Conservation (phyloP, 2,329 filamentous ascomycete species). For the Phialocephala subalpina region DNA sequence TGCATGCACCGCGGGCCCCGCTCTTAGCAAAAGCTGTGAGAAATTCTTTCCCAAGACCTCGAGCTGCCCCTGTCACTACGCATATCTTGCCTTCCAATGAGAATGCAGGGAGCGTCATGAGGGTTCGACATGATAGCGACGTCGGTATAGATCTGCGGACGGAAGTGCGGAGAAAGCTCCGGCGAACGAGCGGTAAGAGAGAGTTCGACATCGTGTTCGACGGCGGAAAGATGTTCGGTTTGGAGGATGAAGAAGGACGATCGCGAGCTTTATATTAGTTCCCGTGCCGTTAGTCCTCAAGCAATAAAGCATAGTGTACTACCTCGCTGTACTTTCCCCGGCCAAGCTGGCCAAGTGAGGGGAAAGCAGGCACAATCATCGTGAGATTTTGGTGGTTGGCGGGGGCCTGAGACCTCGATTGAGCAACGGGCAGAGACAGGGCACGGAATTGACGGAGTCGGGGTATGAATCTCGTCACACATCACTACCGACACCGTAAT, state of each 20-base stretch:
- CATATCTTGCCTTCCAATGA: slow-evolving; percentile 54
- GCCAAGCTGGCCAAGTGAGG: slow-evolving; percentile 16
- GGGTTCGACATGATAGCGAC: slow-evolving; percentile 18
- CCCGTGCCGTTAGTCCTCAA: slow-evolving; percentile 6
- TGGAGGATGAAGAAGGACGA: neutral
- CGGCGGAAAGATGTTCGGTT: neutral
- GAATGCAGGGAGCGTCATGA: slow-evolving; percentile 45
- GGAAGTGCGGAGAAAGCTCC: slow-evolving; percentile 7
- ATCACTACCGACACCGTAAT: too few relatives aligned
- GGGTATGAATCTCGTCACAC: too few relatives aligned
- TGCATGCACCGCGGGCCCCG: slow-evolving; percentile 37
- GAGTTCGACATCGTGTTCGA: slow-evolving; percentile 12
- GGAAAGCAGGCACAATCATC: slow-evolving; percentile 21
- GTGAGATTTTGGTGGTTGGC: slow-evolving; percentile 19
- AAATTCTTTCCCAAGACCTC: slow-evolving; percentile 59
- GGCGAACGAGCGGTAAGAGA: slow-evolving; percentile 9
- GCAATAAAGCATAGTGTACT: neutral
- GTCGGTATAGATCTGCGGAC: neutral
- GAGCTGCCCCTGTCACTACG: slow-evolving; percentile 59
- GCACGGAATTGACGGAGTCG: neutral
- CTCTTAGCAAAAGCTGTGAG: slow-evolving; percentile 48
- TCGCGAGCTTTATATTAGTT: slow-evolving; percentile 6
- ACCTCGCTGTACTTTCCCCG: slow-evolving; percentile 7
- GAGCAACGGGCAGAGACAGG: neutral
- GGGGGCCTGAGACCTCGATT: neutral